Evolutionary conservation across 495 filamentous ascomycete genomes (phyloP).

Genomic region (Ramalina intermedia): DNA sequence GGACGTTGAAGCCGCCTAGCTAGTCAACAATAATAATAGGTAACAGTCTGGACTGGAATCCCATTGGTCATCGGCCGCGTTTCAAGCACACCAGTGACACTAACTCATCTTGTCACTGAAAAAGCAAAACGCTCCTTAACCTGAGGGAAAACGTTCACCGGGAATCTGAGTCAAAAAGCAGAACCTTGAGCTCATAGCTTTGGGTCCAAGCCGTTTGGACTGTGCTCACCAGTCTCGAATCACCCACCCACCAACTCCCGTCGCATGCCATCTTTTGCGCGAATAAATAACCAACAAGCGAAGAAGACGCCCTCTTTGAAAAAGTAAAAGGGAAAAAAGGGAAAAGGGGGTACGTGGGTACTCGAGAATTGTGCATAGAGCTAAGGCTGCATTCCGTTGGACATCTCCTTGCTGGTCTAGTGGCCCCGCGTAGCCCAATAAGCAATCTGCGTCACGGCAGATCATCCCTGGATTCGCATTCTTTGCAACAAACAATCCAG

Average conservation of each 20-base stretch:
- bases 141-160: too few relatives aligned
- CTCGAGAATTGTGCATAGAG: constrained; percentile 1
- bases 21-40: too few relatives aligned
- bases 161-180: too few relatives aligned
- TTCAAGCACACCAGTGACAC: constrained; percentile 3
- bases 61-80: constrained; percentile 3
- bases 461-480: constrained; percentile 10
- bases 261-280: not conserved
- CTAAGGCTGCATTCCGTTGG: constrained; percentile 14
- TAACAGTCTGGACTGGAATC: not conserved
- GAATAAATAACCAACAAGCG: not conserved
- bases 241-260: not conserved
- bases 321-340: not conserved
- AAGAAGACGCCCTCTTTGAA: not conserved
- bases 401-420: constrained; percentile 10
- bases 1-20: too few relatives aligned
- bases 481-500: constrained; percentile 6
- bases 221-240: not conserved
- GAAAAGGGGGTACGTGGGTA: not conserved
- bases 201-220: not conserved
- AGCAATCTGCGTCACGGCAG: constrained; percentile 1
- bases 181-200: too few relatives aligned
- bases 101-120: not conserved
- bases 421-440: constrained; percentile 9
- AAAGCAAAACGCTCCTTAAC: too few relatives aligned